Conservation (phyloP, 2,329 filamentous ascomycete genomes). For the Trichoderma koningii region DNA sequence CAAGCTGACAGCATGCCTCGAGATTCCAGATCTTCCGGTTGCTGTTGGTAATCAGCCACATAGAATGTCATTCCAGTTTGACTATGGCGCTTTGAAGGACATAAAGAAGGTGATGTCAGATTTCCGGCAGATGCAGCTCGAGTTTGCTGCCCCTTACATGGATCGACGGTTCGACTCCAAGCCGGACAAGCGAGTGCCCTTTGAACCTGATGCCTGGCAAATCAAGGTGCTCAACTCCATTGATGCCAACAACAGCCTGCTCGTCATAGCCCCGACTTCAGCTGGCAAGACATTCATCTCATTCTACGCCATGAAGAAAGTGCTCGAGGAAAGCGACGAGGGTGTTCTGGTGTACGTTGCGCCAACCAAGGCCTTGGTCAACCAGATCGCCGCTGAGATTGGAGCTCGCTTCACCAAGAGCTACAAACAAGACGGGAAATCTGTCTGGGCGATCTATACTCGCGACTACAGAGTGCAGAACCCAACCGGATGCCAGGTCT, state of each 20-base stretch:
- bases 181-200: conserved; percentile 67
- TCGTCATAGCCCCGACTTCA: conserved; percentile 76
- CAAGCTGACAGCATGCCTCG: conserved; percentile 19
- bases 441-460: conserved; percentile 78
- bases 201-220: conserved; percentile 77
- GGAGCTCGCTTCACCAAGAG: conserved; percentile 72
- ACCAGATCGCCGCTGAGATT: conserved; percentile 79
- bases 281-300: conserved; percentile 83
- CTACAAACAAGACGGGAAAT: conserved; percentile 61
- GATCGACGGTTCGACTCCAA: conserved; percentile 71
- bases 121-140: conserved; percentile 58
- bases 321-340: conserved; percentile 68
- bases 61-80: conserved; percentile 11
- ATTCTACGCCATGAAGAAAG: conserved; percentile 80
- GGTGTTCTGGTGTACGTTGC: conserved; percentile 76
- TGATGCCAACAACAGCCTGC: conserved; percentile 68
- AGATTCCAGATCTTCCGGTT: conserved; percentile 8
- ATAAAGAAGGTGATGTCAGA: not conserved
- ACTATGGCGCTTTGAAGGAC: conserved; percentile 6
- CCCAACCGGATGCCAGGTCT: conserved; percentile 68
- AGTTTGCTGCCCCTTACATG: conserved; percentile 71
- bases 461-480: conserved; percentile 76
- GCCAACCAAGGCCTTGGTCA: conserved; percentile 79
- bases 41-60: not conserved
- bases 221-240: conserved; percentile 71